A percentile compares a stretch with the other conserved stretches of the same genome.
Conservation (phyloP, 1,139 yeast genomes). For the Debaryomyces nepalensis region DNA sequence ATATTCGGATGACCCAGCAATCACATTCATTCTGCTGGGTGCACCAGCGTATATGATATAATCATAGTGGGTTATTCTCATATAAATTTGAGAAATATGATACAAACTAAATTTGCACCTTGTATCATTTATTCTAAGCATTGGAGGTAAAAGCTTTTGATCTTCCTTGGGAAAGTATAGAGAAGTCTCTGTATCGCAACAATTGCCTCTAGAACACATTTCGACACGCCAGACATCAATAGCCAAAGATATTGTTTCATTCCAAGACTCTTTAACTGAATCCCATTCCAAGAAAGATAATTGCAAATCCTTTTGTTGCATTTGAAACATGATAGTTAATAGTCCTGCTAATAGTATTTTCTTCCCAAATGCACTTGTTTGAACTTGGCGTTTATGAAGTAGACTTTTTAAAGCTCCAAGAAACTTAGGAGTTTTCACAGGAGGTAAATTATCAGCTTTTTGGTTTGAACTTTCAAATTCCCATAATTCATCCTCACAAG, state of each 20-base stretch:
- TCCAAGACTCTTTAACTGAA: slow-evolving; percentile 49
- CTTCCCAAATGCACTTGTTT: slow-evolving; percentile 54
- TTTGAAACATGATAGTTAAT: slow-evolving; percentile 68
- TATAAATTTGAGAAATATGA: slow-evolving; percentile 74
- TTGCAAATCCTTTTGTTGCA: slow-evolving; percentile 74
- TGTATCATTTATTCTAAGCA: slow-evolving; percentile 24
- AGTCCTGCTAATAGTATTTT: slow-evolving; percentile 73
- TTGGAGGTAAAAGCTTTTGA: slow-evolving; percentile 24
- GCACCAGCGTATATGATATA: slow-evolving; percentile 81
- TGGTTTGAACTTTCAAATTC: slow-evolving; percentile 22
- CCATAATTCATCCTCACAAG: slow-evolving; percentile 40
- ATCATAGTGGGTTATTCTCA: slow-evolving; percentile 76
- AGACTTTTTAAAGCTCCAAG: slow-evolving; percentile 59
- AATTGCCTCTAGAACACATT: slow-evolving; percentile 23
- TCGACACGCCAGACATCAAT: slow-evolving; percentile 60
- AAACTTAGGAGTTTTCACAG: slow-evolving; percentile 37
- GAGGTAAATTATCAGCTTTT: slow-evolving; percentile 16
- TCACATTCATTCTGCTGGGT: slow-evolving; percentile 80
- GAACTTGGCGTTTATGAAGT: slow-evolving; percentile 55
- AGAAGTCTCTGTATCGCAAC: slow-evolving; percentile 33
- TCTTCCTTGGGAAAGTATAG: slow-evolving; percentile 22
- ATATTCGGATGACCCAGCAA: slow-evolving; percentile 60
- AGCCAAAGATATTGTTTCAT: slow-evolving; percentile 64
- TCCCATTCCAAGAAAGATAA: slow-evolving; percentile 30
- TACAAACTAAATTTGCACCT: slow-evolving; percentile 52